Evolutionary conservation across 768 basidiomycete genomes (phyloP).

Genomic region (Guyanaporus albipodus): DNA sequence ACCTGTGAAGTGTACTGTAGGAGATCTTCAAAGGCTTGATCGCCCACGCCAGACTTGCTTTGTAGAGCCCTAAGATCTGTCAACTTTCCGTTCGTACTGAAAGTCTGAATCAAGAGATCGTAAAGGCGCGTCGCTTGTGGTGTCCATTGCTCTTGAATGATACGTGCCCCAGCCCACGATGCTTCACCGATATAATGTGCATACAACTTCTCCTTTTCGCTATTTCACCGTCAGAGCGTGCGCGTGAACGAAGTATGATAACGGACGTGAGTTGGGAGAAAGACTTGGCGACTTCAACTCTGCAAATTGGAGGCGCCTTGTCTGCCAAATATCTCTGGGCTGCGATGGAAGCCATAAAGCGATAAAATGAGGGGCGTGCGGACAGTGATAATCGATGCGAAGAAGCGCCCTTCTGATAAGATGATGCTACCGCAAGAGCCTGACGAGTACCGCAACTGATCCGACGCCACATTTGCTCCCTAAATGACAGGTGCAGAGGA

Average conservation of each 20-base stretch:
- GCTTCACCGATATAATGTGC: constrained; percentile 68
- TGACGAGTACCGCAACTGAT: background rate
- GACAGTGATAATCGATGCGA: constrained; percentile 11
- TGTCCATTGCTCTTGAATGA: constrained; percentile 85
- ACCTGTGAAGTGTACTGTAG: constrained; percentile 76
- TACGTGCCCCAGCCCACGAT: constrained; percentile 79
- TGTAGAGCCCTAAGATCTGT: constrained; percentile 54
- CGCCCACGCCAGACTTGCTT: constrained; percentile 47
- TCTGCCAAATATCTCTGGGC: constrained; percentile 73
- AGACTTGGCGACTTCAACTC: constrained; percentile 61
- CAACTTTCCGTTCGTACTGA: constrained; percentile 57
- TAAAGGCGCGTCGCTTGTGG: constrained; percentile 62
- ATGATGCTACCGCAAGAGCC: background rate
- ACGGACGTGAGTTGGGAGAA: constrained; percentile 65
- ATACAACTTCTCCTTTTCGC: constrained; percentile 74
- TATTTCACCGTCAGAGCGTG: constrained; percentile 27
- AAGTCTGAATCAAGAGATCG: constrained; percentile 66
- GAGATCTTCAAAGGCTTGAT: constrained; percentile 64
- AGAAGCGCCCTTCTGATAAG: constrained; percentile 11
- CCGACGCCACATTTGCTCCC: too few relatives aligned
- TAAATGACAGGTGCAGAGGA: too few relatives aligned
- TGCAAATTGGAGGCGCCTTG: constrained; percentile 69
- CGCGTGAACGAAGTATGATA: background rate
- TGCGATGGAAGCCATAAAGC: constrained; percentile 32
- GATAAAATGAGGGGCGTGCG: background rate